Evolutionary conservation across 352 stramenopile species (phyloP).

Genomic region (Globisporangium camurandrum): DNA sequence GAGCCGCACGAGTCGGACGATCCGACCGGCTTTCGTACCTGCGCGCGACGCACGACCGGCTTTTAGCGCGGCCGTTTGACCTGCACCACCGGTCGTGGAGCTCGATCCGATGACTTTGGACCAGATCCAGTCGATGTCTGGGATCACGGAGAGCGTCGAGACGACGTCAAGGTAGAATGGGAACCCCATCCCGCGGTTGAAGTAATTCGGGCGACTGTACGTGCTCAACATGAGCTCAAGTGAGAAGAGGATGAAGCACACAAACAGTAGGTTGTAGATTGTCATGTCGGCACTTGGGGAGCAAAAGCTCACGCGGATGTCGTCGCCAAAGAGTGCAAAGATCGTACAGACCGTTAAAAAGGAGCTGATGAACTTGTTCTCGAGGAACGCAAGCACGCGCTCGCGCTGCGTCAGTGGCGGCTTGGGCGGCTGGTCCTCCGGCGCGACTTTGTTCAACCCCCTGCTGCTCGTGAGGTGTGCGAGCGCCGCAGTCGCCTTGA

Average conservation of each 20-base stretch:
- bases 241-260: slow-evolving; percentile 69
- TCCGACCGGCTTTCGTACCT: slow-evolving; percentile 83
- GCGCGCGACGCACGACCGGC: slow-evolving; percentile 80
- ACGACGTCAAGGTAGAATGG: slow-evolving; percentile 93
- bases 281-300: slow-evolving; percentile 48
- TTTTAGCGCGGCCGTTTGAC: slow-evolving; percentile 63
- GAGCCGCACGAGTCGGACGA: slow-evolving; percentile 88
- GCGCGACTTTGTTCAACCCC: slow-evolving; percentile 60
- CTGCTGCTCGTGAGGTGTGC: slow-evolving; percentile 33
- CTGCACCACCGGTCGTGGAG: slow-evolving; percentile 15
- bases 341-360: slow-evolving; percentile 74
- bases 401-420: slow-evolving; percentile 29
- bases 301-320: slow-evolving; percentile 69
- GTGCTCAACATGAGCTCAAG: slow-evolving; percentile 61
- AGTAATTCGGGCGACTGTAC: slow-evolving; percentile 74
- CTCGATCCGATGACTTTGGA: slow-evolving; percentile 35
- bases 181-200: slow-evolving; percentile 62
- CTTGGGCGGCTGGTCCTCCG: slow-evolving; percentile 34
- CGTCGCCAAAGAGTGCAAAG: slow-evolving; percentile 84
- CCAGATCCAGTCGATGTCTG: slow-evolving; percentile 87
- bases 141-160: slow-evolving; percentile 89
- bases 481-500: slow-evolving; percentile 27
- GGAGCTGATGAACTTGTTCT: slow-evolving; percentile 64
- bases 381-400: slow-evolving; percentile 41
- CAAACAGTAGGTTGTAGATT: slow-evolving; percentile 79